Evolutionary conservation across 2,329 filamentous ascomycete species (phyloP), one percentile per base, ranked within the genome.

Genomic region (Phialocephala sp.): DNA sequence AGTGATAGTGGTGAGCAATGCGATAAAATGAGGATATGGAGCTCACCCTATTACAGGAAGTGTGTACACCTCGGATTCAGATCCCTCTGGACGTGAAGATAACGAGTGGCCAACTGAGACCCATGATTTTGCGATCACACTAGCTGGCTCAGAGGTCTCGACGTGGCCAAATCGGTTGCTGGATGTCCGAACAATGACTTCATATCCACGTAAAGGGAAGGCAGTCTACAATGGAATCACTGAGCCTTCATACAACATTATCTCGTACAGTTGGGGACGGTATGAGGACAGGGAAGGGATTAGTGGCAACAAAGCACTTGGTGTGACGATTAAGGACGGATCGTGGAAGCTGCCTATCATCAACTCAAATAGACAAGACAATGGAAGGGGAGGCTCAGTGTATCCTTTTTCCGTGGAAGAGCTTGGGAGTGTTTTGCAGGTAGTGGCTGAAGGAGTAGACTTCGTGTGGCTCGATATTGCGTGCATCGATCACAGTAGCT

Each of bases 391-490:
- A 15, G 50, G 50, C 22, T 54, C 50, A 4, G 24, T 32, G 24
- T 54, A 54, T 54, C 50, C 50, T 2, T 54, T 54, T 18, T 54
- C 50, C 18, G 14, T 35, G 50, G 50, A 54, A 27, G 50, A 54
- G 18, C 50, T 54, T n/a, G 50, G 35, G 22, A n/a, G 27, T 18
- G 50, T 54, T 18, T 35, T 54, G 12, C 22, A 14, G 12, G 24
- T 54, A 5, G 50, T 54, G 11, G 50, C 24, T 8, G 50, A 54
- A 18, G 50, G 24, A 32, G 50, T 54, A 18, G 27, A 54, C 24
- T 54, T 54, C 50, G 50, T 54, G 5, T 54, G 50, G 50, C 50
- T 54, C n/a, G 50, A 54, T n/a, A 18, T 54, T 54, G 50, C 50
- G 8, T 54, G 50, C 50, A 54, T 54, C 50, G 50, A 54, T 12